Base-by-base conservation (phyloP, 257 asterid genomes). In the Forsythia viridissima region DNA sequence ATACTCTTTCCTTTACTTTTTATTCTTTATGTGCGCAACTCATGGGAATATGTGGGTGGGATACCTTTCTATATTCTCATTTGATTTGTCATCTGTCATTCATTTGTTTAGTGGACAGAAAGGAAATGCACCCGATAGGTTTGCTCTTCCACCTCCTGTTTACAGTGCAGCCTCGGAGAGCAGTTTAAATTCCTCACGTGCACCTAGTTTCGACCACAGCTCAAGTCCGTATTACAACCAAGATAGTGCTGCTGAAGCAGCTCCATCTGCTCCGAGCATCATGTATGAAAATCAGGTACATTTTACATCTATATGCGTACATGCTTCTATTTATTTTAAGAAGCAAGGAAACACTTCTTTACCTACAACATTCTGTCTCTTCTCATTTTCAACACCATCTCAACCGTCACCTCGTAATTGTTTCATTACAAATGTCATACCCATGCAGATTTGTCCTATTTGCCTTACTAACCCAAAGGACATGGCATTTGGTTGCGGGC, bases 401-500 rank as follows among this genome's bases (percentile, higher is more conserved):
- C 16, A 21, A 63, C 16, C 34, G 4, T 59, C 68, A 21, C 68
- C 36, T 4, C 4, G 10, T n/a, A 51, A 51, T 48, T 51, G 59
- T 51, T 51, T 51, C n/a, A 5, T 51, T 0, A 3, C 20, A 13
- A 51, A 15, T 51, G 7, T 13, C 20, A 51, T 51, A 59, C 41
- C 52, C 51, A 37, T 46, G 46, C 94, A 95, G 99, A 84, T 92
- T 74, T 95, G 99, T 73, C 96, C 99, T 48, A 90, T 95, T 73
- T 95, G 99, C 94, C 91, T 93, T 12, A 83, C 74, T 70, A 95
- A 90, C 85, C 82, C 91, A 1, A 93, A 95, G 83, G 97, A 95
- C 84, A 90, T 95, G 99, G 99, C 98, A 69, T 95, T 95, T 79
- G 98, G 98, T 39, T 95, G 99, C 72, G 99, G 99, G 73, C 99